Evolutionary conservation across 1,284 basidiomycete species (phyloP).

Genomic region (Trametes hirsuta): DNA sequence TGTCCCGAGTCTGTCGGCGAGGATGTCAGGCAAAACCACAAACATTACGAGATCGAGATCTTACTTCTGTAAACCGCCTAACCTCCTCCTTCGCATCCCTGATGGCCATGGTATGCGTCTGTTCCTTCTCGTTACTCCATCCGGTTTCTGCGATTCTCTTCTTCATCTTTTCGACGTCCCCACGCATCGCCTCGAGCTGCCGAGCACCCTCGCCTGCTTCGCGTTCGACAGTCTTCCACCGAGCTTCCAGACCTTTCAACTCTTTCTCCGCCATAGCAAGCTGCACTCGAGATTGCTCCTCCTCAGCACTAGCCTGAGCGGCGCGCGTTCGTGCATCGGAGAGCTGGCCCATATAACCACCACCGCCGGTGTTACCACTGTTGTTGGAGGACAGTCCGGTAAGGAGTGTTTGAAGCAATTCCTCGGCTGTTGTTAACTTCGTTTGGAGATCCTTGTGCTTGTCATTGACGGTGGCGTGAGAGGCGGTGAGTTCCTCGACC

Average conservation of each 20-base stretch:
- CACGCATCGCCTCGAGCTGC: conserved; percentile 65
- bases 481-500: conserved; percentile 60
- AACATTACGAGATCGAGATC: conserved; percentile 26
- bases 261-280: conserved; percentile 84
- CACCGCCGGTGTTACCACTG: conserved; percentile 66
- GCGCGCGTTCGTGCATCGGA: conserved; percentile 84
- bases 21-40: background rate
- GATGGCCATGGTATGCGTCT: conserved; percentile 60
- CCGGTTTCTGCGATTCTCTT: conserved; percentile 64
- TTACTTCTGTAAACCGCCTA: conserved; percentile 66
- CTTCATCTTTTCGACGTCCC: conserved; percentile 62
- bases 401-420: conserved; percentile 93
- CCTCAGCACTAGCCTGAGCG: conserved; percentile 81
- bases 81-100: conserved; percentile 62
- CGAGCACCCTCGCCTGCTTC: conserved; percentile 80
- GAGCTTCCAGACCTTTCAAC: conserved; percentile 75
- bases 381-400: conserved; percentile 83
- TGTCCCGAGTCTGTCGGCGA: conserved; percentile 66
- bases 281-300: conserved; percentile 83
- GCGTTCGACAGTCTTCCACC: conserved; percentile 85
- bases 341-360: conserved; percentile 96
- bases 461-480: conserved; percentile 74
- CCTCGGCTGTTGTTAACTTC: conserved; percentile 79
- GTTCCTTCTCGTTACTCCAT: conserved; percentile 84
- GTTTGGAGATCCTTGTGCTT: conserved; percentile 68